Evolutionary conservation across 495 filamentous ascomycete species (phyloP), one percentile per base, ranked within the genome.

Genomic region (Hamigera avellanea): DNA sequence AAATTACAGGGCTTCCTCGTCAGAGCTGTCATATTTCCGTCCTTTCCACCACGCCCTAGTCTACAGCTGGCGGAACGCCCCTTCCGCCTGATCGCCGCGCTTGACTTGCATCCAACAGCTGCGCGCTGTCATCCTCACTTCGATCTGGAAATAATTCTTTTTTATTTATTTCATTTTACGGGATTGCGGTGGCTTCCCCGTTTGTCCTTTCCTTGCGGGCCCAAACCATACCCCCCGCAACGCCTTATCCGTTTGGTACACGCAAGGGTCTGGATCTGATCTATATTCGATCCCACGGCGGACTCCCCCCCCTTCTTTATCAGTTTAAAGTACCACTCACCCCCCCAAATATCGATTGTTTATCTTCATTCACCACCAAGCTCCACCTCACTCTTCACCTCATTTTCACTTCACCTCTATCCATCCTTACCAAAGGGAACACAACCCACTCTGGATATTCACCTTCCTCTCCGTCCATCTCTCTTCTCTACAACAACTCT

Each of bases 231-330:
- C 37, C 48, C 39, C 44, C 48, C 44, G 37, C 49, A 38, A 42
- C 48, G 44, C 49, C 49, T 51, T 45, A 52, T 48, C 49, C 42
- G 45, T 44, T 9, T 52, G 44, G 49, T 40, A 42, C 17, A 45
- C 46, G 49, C 49, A 52, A 52, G 49, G 48, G 45, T 48, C 45
- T 52, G 21, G 41, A 42, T 42, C 41, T 45, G 45, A 52, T 48
- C 49, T 45, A 48, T 48, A 45, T 48, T 40, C 21, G 21, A 23
- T 23, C 21, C 21, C 21, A 23, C 21, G 21, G 21, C 21, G 21
- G 21, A 23, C 21, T 23, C 21, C 21, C 21, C 21, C 21, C 21
- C 21, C 4, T 23, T 23, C 21, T 9, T 5, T n/a, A n/a, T n/a
- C n/a, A n/a, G n/a, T n/a, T 23, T 23, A 4, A 23, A 23, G 21